Evolutionary conservation across 345 rosid genomes (phyloP).

Genomic region (Hibiscus trionum): DNA sequence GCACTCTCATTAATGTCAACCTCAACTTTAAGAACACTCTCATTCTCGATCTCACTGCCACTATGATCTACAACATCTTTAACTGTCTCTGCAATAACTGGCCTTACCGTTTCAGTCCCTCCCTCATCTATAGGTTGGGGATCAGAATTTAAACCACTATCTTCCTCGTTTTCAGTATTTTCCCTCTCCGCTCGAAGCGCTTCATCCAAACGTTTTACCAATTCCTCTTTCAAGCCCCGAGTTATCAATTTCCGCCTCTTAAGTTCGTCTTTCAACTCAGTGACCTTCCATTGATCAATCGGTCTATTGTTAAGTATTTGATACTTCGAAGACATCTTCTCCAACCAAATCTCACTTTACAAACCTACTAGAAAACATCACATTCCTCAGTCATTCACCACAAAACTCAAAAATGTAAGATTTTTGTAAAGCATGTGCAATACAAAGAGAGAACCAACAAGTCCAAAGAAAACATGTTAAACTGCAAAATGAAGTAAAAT

Average conservation of each 20-base stretch:
- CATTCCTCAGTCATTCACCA: conserved; percentile 4
- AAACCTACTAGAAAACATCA: conserved; percentile 17
- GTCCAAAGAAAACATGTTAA: not conserved
- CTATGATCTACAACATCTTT: conserved; percentile 6
- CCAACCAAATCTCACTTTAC: conserved; percentile 17
- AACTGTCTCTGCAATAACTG: conserved; percentile 22
- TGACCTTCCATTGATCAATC: conserved; percentile 91
- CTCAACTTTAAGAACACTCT: conserved; percentile 30
- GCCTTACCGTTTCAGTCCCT: conserved; percentile 19
- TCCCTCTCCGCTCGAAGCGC: conserved; percentile 63
- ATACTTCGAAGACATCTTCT: conserved; percentile 62
- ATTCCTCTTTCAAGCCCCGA: conserved; percentile 84
- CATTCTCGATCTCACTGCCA: conserved; percentile 19
- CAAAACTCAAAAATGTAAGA: not conserved
- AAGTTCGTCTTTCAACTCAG: conserved; percentile 92
- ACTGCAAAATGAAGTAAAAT: not conserved
- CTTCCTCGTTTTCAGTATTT: conserved; percentile 20
- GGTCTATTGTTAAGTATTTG: conserved; percentile 65
- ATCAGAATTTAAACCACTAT: conserved; percentile 22
- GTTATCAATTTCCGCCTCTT: conserved; percentile 57
- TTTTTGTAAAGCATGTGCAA: not conserved
- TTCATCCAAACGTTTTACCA: conserved; percentile 75
- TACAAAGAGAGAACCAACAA: not conserved
- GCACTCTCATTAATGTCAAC: conserved; percentile 36
- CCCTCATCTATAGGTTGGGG: conserved; percentile 13